phyloP scores from a whole-genome alignment of 2,329 filamentous ascomycete genomes.

The Ceratocystis alfenasii region DNA sequence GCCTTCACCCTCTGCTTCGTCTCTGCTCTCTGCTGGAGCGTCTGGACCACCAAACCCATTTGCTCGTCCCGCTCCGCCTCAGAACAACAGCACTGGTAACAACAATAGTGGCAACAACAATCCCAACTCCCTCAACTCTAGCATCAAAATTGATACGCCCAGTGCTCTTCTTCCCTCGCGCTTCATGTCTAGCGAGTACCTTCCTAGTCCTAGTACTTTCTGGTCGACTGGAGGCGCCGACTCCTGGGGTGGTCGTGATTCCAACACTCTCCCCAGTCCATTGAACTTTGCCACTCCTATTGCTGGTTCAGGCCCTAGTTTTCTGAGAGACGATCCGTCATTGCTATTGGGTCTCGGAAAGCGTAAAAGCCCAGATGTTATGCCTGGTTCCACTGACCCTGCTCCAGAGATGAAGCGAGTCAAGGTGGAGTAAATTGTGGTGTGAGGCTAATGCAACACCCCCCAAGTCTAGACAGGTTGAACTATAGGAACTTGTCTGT shows the following conservation, averaged over 20 bases:
- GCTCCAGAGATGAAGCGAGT: constrained; percentile 42
- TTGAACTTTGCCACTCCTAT: constrained; percentile 83
- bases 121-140: constrained; percentile 21
- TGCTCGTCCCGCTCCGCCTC: constrained; percentile 69
- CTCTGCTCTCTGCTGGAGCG: constrained; percentile 79
- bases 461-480: not conserved
- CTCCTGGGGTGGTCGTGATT: constrained; percentile 76
- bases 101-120: constrained; percentile 32
- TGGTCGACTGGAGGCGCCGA: constrained; percentile 42
- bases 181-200: constrained; percentile 75
- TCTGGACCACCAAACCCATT: constrained; percentile 92
- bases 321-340: constrained; percentile 43
- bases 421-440: constrained; percentile 36
- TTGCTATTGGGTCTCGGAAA: constrained; percentile 31
- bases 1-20: constrained; percentile 77
- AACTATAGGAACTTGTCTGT: not conserved
- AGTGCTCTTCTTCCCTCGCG: constrained; percentile 76
- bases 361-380: constrained; percentile 45
- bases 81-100: constrained; percentile 32
- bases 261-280: constrained; percentile 81
- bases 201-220: constrained; percentile 85
- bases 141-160: constrained; percentile 49
- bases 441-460: not conserved
- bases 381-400: constrained; percentile 33
- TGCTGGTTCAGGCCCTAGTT: constrained; percentile 49